A percentile compares a stretch with the other conserved stretches of the same genome.
phyloP scores from a whole-genome alignment of 108 stramenopile species.

The Asterionellopsis glacialis region DNA sequence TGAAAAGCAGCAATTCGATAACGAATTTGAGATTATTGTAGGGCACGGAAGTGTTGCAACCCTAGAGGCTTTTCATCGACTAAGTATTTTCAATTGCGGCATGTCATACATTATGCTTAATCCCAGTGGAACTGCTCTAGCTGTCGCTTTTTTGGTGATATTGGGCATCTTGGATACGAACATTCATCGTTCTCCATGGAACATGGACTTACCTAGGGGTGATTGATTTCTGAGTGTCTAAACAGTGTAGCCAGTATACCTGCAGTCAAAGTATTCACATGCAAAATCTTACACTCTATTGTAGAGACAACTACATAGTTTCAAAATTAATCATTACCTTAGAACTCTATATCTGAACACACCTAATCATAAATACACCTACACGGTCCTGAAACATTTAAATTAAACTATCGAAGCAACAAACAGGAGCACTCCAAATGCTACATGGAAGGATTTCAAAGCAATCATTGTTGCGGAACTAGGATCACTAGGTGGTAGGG shows the following conservation, averaged over 20 bases:
- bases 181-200: slow-evolving; percentile 66
- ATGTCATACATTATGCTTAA: slow-evolving; percentile 84
- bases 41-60: slow-evolving; percentile 94
- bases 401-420: no score
- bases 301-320: neutral
- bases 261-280: neutral
- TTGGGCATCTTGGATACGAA: slow-evolving; percentile 76
- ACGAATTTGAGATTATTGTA: slow-evolving; percentile 92
- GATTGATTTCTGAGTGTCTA: neutral
- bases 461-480: no score
- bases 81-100: slow-evolving; percentile 87
- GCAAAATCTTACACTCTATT: neutral
- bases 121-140: slow-evolving; percentile 82
- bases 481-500: no score
- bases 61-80: slow-evolving; percentile 88
- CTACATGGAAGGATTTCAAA: no score
- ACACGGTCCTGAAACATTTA: no score
- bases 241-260: neutral
- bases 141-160: slow-evolving; percentile 85
- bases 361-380: neutral
- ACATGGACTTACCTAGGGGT: slow-evolving; percentile 72
- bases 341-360: neutral
- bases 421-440: no score
- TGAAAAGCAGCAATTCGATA: slow-evolving; percentile 30
- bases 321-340: neutral